These are phyloP conservation scores for Craterostigma plantagineum DNA, from an alignment of 257 asterid genomes.

Conservation along the genomic window DNA sequence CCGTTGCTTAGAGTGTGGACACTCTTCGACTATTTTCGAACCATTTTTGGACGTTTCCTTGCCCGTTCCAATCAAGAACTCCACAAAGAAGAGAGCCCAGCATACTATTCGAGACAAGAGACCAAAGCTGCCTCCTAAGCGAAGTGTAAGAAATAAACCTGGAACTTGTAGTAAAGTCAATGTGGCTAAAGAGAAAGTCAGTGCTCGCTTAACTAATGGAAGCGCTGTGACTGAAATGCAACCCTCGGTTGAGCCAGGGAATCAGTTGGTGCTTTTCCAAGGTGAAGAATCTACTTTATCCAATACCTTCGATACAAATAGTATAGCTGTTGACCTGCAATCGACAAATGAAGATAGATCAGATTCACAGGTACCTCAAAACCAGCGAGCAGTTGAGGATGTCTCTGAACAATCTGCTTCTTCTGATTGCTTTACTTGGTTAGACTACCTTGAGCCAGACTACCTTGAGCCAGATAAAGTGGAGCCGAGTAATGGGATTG, in stretches of 20 bases:
- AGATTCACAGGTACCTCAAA: slow-evolving; percentile 12
- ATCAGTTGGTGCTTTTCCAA: slow-evolving; percentile 13
- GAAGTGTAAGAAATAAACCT: slow-evolving; percentile 25
- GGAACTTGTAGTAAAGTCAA: slow-evolving; percentile 24
- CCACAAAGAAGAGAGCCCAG: slow-evolving; percentile 32
- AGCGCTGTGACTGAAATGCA: slow-evolving; percentile 18
- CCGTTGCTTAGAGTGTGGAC: slow-evolving; percentile 73
- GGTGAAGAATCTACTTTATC: slow-evolving; percentile 18
- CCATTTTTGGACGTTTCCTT: slow-evolving; percentile 77
- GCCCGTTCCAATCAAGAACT: slow-evolving; percentile 77
- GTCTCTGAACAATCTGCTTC: slow-evolving; percentile 8
- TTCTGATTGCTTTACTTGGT: slow-evolving; percentile 29
- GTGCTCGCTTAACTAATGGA: slow-evolving; percentile 18
- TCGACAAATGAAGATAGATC: slow-evolving; percentile 20
- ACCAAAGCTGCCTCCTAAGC: slow-evolving; percentile 52
- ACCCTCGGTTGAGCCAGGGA: slow-evolving; percentile 15
- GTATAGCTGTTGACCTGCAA: slow-evolving; percentile 33
- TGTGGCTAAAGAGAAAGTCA: slow-evolving; percentile 17
- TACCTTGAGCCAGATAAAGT: slow-evolving; percentile 21
- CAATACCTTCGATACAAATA: slow-evolving; percentile 18
- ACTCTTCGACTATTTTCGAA: slow-evolving; percentile 57
- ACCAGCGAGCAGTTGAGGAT: slow-evolving; percentile 15
- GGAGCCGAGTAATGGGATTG: too few relatives aligned
- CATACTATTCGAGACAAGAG: slow-evolving; percentile 42
- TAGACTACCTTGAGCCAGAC: slow-evolving; percentile 55